Evolutionary conservation across 345 rosid genomes (phyloP).

Genomic region (Laguncularia racemosa): DNA sequence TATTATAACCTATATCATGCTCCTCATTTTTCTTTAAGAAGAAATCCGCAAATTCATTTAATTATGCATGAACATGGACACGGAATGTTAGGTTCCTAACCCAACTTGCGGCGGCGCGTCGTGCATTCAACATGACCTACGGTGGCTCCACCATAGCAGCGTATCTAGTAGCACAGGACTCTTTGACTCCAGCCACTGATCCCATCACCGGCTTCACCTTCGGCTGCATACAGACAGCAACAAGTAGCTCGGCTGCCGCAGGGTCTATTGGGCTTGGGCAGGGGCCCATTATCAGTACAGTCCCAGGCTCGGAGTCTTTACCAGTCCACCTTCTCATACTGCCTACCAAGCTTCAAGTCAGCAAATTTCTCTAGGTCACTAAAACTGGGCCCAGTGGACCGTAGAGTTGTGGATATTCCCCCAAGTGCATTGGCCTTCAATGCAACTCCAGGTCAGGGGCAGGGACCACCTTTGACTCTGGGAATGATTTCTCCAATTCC

Average conservation of each 20-base stretch:
- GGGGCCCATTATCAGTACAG: constrained; percentile 75
- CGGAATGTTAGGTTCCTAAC: constrained; percentile 46
- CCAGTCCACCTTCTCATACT: constrained; percentile 76
- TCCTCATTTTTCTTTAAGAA: too few species aligned
- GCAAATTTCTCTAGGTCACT: constrained; percentile 75
- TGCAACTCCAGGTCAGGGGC: constrained; percentile 79
- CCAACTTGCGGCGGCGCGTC: constrained; percentile 54
- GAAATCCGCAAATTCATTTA: too few species aligned
- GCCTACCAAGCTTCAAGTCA: constrained; percentile 78
- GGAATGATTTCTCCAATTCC: constrained; percentile 26
- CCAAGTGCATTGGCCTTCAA: constrained; percentile 59
- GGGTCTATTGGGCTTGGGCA: constrained; percentile 79
- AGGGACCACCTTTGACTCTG: constrained; percentile 92
- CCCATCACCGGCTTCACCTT: constrained; percentile 58
- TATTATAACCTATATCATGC: too few species aligned
- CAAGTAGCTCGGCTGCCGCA: constrained; percentile 78
- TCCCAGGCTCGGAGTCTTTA: constrained; percentile 72
- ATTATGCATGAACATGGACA: not conserved
- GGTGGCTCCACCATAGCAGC: constrained; percentile 69
- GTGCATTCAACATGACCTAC: constrained; percentile 81
- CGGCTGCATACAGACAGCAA: constrained; percentile 64
- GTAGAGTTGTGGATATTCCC: constrained; percentile 62
- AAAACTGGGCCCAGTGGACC: constrained; percentile 70
- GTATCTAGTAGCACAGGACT: constrained; percentile 62
- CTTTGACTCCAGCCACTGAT: constrained; percentile 50